phyloP scores from a whole-genome alignment of 805 yeast genomes.

The Yarrowia sp. region DNA sequence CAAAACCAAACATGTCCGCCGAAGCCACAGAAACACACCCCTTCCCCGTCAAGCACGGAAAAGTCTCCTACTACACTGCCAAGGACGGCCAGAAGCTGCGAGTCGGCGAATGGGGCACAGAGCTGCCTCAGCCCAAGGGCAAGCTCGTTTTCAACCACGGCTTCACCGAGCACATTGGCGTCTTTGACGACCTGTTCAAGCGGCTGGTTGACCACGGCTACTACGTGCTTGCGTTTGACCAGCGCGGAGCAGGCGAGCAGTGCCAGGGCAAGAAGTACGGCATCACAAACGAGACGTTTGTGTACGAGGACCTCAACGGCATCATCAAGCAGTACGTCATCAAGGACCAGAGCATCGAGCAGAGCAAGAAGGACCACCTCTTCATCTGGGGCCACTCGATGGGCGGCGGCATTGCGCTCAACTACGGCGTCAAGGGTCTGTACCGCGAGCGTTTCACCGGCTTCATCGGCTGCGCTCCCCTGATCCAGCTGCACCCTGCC shows the following conservation, averaged over 20 bases:
- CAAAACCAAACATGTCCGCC: background rate
- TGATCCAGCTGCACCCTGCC: conserved; percentile 35
- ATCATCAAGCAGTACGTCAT: conserved; percentile 32
- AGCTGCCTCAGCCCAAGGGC: conserved; percentile 31
- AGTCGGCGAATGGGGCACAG: conserved; percentile 18
- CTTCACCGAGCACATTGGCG: conserved; percentile 39
- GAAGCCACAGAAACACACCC: conserved; percentile 8
- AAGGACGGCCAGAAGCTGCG: conserved; percentile 25
- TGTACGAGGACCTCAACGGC: conserved; percentile 39
- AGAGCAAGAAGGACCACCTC: conserved; percentile 30
- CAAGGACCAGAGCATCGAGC: background rate
- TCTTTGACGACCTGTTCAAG: conserved; percentile 38
- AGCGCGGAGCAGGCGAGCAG: conserved; percentile 43
- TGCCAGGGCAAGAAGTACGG: conserved; percentile 38
- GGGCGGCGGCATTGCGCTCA: conserved; percentile 43
- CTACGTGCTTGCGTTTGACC: conserved; percentile 42
- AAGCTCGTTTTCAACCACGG: conserved; percentile 42
- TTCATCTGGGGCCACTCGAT: conserved; percentile 42
- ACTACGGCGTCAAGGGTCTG: conserved; percentile 40
- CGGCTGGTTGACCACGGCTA: conserved; percentile 37
- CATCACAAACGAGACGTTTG: conserved; percentile 37
- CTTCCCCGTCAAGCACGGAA: conserved; percentile 6
- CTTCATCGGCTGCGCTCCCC: conserved; percentile 40
- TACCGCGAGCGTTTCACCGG: conserved; percentile 38
- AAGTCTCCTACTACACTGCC: conserved; percentile 17